Evolutionary conservation across 371 early-diverging fungal species (phyloP), one percentile per base, ranked within the genome.

Genomic region (Syncephalastrum monosporum): DNA sequence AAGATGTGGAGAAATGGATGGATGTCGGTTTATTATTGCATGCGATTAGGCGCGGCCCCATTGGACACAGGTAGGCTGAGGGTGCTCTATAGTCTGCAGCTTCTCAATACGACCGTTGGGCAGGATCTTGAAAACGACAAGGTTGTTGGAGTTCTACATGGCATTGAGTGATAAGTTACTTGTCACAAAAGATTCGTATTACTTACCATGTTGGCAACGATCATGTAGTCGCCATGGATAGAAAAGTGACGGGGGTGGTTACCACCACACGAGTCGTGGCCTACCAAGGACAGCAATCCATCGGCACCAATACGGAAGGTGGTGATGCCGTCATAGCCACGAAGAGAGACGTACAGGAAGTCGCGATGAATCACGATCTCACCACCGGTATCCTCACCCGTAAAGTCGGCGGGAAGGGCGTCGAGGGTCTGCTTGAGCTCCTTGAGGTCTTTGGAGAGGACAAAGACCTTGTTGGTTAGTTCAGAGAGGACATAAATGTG

Each of bases 231-330:
- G 5, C 76, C 79, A 56, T 79, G 76, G 47, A 74, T 59, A 3
- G 59, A 61, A 42, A 79, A 79, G 47, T 72, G 64, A 4, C 79
- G 69, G 47, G 79, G 79, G 57, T 70, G 67, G 24, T 69, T 59
- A 12, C 79, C 79, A 19, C 67, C 69, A 0, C 71, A 61, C 24
- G 58, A 23, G 12, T 62, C 60, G 49, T 67, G 56, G 6, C 61
- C 72, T 0, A 79, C 56, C 16, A 68, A 38, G 6, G 42, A 53
- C 4, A 79, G 50, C 47, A 70, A 74, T n/a, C 79, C 79, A 15
- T 52, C 21, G 33, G 65, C 57, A 45, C 74, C 65, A 13, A 75
- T 65, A 1, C 52, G 41, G 51, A 63, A 79, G 5, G 72, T 64
- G 19, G 68, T 60, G 15, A 79, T 62, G 6, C 56, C 51, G 54